Evolutionary conservation across 257 asterid genomes (phyloP).

Genomic region (Nyctanthes arbortristis): DNA sequence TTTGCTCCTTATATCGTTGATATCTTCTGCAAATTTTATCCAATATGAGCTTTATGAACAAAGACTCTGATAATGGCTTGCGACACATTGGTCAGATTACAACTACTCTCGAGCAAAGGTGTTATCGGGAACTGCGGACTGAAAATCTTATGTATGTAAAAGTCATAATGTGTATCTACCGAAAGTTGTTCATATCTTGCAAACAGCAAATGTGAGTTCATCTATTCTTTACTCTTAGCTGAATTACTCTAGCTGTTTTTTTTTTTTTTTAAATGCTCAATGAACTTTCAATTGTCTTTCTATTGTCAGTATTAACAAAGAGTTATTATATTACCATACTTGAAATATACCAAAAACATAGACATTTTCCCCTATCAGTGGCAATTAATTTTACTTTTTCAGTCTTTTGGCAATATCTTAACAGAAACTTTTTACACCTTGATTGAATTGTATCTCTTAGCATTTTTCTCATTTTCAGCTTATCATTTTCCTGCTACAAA

Average conservation of each 20-base stretch:
- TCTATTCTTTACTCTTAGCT: conserved; percentile 25
- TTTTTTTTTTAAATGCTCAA: too few relatives aligned
- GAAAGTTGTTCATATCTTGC: conserved; percentile 65
- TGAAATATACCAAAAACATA: conserved; percentile 2
- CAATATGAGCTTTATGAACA: neutral
- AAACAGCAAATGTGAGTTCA: conserved; percentile 77
- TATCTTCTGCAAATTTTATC: neutral
- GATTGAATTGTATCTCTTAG: neutral
- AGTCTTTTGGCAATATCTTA: neutral
- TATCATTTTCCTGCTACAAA: conserved; percentile 11
- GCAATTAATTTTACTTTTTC: neutral
- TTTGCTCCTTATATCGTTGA: neutral
- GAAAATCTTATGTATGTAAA: conserved; percentile 58
- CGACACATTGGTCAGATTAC: conserved; percentile 54
- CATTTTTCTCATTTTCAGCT: conserved; percentile 15
- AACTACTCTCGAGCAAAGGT: conserved; percentile 74
- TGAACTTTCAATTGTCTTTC: conserved; percentile 15
- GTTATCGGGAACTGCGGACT: conserved; percentile 64
- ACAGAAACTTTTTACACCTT: neutral
- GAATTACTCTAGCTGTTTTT: conserved; percentile 11
- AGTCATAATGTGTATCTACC: conserved; percentile 63
- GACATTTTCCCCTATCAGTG: conserved; percentile 13
- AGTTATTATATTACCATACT: conserved; percentile 12
- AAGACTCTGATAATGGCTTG: conserved; percentile 19
- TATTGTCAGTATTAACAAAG: conserved; percentile 19